A percentile compares a stretch with the other conserved stretches of the same genome.
Evolutionary conservation across 2,329 filamentous ascomycete genomes (phyloP).

Genomic region (Clarireedia hainanense): DNA sequence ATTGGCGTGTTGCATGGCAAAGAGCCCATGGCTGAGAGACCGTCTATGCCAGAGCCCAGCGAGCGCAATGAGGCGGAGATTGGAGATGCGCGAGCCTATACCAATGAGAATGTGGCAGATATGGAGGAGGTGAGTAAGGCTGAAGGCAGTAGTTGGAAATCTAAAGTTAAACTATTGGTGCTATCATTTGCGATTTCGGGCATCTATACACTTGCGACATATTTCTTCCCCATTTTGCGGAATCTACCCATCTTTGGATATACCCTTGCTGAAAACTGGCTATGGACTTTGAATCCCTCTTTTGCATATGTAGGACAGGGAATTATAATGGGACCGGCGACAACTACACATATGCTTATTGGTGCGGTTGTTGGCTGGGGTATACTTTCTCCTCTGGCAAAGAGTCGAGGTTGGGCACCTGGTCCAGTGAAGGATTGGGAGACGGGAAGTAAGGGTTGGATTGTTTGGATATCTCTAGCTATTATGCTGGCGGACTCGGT

Average conservation of each 20-base stretch:
- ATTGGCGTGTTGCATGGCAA: slow-evolving; percentile 81
- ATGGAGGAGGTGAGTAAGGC: slow-evolving; percentile 21
- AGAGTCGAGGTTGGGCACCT: slow-evolving; percentile 79
- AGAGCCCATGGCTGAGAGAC: slow-evolving; percentile 23
- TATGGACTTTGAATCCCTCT: slow-evolving; percentile 94
- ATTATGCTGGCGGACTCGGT: slow-evolving; percentile 96
- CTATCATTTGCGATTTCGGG: slow-evolving; percentile 53
- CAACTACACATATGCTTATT: slow-evolving; percentile 90
- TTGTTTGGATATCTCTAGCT: slow-evolving; percentile 90
- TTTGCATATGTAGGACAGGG: slow-evolving; percentile 97
- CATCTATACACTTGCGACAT: slow-evolving; percentile 70
- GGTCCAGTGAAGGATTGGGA: slow-evolving; percentile 85
- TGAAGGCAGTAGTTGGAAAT: slow-evolving; percentile 26
- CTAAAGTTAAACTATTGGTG: slow-evolving; percentile 35
- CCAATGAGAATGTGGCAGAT: slow-evolving; percentile 12
- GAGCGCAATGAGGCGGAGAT: background rate
- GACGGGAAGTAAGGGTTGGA: slow-evolving; percentile 92
- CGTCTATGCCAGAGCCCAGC: slow-evolving; percentile 4
- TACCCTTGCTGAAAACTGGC: slow-evolving; percentile 67
- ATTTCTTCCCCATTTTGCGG: slow-evolving; percentile 80
- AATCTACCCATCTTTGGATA: slow-evolving; percentile 81
- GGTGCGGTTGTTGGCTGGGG: slow-evolving; percentile 89
- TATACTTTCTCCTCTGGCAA: slow-evolving; percentile 80
- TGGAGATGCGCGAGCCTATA: background rate
- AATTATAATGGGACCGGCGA: slow-evolving; percentile 96